Evolutionary conservation across 1,284 basidiomycete genomes (phyloP), one percentile per base, ranked within the genome.

Genomic region (Apiotrichum laibachii): DNA sequence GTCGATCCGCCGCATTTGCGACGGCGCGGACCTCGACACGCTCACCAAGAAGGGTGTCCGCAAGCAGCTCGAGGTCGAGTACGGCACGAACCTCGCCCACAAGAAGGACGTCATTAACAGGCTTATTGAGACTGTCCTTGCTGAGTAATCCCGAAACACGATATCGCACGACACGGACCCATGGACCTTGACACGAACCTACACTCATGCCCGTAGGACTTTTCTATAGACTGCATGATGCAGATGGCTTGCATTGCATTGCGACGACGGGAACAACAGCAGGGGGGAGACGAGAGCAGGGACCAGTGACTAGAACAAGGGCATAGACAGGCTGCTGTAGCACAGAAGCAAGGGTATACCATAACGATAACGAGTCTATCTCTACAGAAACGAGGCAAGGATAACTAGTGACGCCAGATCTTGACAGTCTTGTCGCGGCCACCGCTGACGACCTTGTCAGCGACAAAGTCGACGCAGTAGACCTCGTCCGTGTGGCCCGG

Each of bases 401-500:
- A 31, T 31, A 48, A 50, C 46, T 54, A 60, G 37, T 60, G 59
- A 7, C 59, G 55, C 59, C 59, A 60, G 43, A 85, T 84, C 70
- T 84, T 85, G 57, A 85, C 81, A 31, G 80, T 80, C 75, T 81
- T 81, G 66, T 85, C 84, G 50, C 82, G 73, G 0, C 96, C 95
- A 15, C 94, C 96, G 73, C 92, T 95, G 62, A 97, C 93, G 35
- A 98, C 85, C 77, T 98, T 98, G 80, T 99, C 95, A 1, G 93
- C 95, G 0, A 96, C 92, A 72, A 95, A 96, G 76, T 96, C 93
- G 21, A 99, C 95, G 72, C 95, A 99, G 80, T 98, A 98, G 31
- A 99, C 95, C 76, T 99, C 96, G 71, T 99, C 95, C 0, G 89
- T 90, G 73, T 99, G 96, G 4, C 95, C 96, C 0, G 94, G 92